Percentiles rank a stretch among this genome's conserved stretches.
Conservation (phyloP, 495 filamentous ascomycete species). For the Cetradonia linearis region DNA sequence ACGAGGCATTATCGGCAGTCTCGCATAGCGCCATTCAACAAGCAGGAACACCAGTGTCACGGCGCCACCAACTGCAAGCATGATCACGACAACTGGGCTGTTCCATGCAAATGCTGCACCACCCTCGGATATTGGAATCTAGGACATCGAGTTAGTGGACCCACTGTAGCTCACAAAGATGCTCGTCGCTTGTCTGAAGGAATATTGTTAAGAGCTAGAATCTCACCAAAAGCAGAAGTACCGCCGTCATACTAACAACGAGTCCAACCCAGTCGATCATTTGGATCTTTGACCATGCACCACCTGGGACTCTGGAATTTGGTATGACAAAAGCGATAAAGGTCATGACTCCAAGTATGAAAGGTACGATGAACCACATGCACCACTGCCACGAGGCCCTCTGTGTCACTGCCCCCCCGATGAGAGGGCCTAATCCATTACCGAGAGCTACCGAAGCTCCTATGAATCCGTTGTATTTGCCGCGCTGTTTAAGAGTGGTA, state of each 20-base stretch:
- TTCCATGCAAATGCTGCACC: conserved; percentile 2
- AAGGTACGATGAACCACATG: conserved; percentile 36
- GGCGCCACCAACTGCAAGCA: neutral
- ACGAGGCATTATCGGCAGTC: conserved; percentile 8
- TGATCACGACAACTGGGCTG: neutral
- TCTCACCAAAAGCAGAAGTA: conserved; percentile 2
- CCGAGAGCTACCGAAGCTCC: conserved; percentile 44
- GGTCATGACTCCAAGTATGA: conserved; percentile 1
- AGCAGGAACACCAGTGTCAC: neutral
- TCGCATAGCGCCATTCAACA: conserved; percentile 10
- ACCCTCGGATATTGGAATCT: conserved; percentile 4
- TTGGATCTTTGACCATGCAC: neutral
- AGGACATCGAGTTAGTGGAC: neutral
- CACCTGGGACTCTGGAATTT: conserved; percentile 2
- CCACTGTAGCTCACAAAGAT: too few species aligned
- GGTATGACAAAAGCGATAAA: conserved; percentile 7
- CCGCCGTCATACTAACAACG: neutral
- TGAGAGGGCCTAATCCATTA: conserved; percentile 45
- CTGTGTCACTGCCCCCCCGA: conserved; percentile 42
- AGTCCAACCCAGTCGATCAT: conserved; percentile 10
- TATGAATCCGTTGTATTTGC: conserved; percentile 50
- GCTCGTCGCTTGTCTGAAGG: too few species aligned
- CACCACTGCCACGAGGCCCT: conserved; percentile 46
- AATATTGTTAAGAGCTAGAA: too few species aligned
- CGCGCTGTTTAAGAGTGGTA: conserved; percentile 43